Conservation (phyloP, 2,329 filamentous ascomycete species). For the Claviceps arundinis region DNA sequence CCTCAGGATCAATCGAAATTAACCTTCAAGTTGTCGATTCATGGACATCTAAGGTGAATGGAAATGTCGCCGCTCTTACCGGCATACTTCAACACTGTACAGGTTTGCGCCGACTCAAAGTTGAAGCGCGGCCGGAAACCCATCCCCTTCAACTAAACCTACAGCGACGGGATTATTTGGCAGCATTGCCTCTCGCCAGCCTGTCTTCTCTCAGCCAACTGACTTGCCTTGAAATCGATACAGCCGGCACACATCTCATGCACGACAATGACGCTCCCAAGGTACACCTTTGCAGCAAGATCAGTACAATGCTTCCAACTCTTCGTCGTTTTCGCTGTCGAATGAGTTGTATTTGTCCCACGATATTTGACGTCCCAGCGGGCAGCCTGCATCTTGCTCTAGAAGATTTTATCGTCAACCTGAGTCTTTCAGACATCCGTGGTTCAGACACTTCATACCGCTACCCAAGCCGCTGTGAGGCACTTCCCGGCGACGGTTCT, state of each 20-base stretch:
- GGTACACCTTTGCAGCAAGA: slow-evolving; percentile 4
- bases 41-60: slow-evolving; percentile 5
- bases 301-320: slow-evolving; percentile 3
- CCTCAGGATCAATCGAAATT: not conserved
- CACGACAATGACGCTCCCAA: not conserved
- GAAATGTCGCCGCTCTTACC: not conserved
- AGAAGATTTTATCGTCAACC: slow-evolving; percentile 5
- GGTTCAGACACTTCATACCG: too few relatives aligned
- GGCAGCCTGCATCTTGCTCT: not conserved
- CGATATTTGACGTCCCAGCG: slow-evolving; percentile 1
- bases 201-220: slow-evolving; percentile 4
- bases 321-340: slow-evolving; percentile 6
- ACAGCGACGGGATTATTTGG: slow-evolving; percentile 5
- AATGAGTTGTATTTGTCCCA: slow-evolving; percentile 5
- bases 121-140: slow-evolving; percentile 5
- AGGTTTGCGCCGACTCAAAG: slow-evolving; percentile 1
- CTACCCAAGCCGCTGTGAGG: not conserved
- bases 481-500: not conserved
- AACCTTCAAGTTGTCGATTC: not conserved
- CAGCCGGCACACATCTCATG: slow-evolving; percentile 3
- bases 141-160: slow-evolving; percentile 1
- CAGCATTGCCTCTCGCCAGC: slow-evolving; percentile 1
- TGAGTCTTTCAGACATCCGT: slow-evolving; percentile 5
- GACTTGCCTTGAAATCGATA: slow-evolving; percentile 6
- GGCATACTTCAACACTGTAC: slow-evolving; percentile 6